Base-by-base conservation (phyloP, 148 eudicot genomes). In the Camellia granthamiana region DNA sequence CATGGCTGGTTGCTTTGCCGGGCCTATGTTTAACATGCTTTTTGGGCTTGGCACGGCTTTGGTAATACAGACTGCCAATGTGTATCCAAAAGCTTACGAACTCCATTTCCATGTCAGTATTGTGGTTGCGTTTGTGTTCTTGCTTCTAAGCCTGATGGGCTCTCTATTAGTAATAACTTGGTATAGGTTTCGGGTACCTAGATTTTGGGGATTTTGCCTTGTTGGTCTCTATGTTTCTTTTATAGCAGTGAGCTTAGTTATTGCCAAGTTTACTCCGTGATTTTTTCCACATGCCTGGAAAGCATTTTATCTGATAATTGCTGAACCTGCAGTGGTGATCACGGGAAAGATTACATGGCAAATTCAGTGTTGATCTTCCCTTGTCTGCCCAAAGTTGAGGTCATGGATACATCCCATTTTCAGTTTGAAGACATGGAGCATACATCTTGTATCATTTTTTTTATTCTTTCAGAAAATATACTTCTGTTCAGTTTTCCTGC, bases 1-100 rank as follows among this genome's bases (percentile, higher is more conserved):
- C 63, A 96, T 96, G 98, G 99, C 99, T 0, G 99, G 99, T 2
- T 96, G 99, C 89, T 96, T 93, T 85, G 99, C 99, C 0, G 90
- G 99, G 10, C 99, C 99, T 41, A 96, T 96, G 99, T 96, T 93
- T 78, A 96, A 96, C 81, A 96, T 96, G 99, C 84, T 96, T 30
- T 86, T 92, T 71, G 99, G 99, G 76, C 95, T 96, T 12, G 99
- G 98, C 41, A 92, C 90, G 5, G 98, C 93, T 83, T 85, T 96
- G 77, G 95, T 96, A 55, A 87, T 89, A 72, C 91, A 96, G 82
- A 93, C 93, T 3, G 91, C 95, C 41, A 82, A 83, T 52, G 86
- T 92, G 41, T 93, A 83, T 84, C 99, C 99, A 0, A 86, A 88
- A 81, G 95, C 98, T 61, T 96, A 96, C 78, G 84, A 83, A 77